Evolutionary conservation across 345 rosid genomes (phyloP), one percentile per base, ranked within the genome.

Genomic region (Eucalyptus regnans): DNA sequence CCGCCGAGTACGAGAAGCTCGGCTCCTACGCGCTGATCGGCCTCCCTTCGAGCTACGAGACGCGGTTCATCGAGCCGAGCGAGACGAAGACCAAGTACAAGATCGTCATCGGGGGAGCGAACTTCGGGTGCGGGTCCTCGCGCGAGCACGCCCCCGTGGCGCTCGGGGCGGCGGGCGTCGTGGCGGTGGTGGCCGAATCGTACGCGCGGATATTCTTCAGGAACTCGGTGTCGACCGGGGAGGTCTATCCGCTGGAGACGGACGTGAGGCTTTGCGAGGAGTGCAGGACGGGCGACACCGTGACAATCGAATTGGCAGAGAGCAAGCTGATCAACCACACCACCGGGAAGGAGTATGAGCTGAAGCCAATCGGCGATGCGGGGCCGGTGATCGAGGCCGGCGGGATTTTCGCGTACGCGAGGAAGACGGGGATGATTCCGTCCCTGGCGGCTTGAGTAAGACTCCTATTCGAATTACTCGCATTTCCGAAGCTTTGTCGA

Each of bases 121-220:
- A 97, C 89, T 97, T 97, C 54, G 99, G 99, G 27, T 97, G 99
- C 84, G 99, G 99, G 3, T 97, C 99, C 9, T 97, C 99, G 2
- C 93, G 99, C 33, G 99, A 97, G 92, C 99, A 96, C 89, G 99
- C 99, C 9, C 99, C 99, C 20, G 99, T 97, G 46, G 97, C 99
- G 17, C 90, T 97, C 2, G 99, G 99, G 0, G 99, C 99, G 8
- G 97, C 99, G 8, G 99, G 99, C 56, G 96, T 93, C 15, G 91
- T 91, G 76, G 98, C 96, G 5, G 96, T 96, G 87, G 96, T 96
- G 37, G 98, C 99, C 43, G 96, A 96, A 52, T 95, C 98, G 6
- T 97, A 94, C 83, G 99, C 99, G 7, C 93, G 99, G 87, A 97
- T 97, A 54, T 97, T 97, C 86, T 97, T 97, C 90, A 90, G 99